Evolutionary conservation across 306 rosid species (phyloP).

Genomic region (Ormosia semicastrata): DNA sequence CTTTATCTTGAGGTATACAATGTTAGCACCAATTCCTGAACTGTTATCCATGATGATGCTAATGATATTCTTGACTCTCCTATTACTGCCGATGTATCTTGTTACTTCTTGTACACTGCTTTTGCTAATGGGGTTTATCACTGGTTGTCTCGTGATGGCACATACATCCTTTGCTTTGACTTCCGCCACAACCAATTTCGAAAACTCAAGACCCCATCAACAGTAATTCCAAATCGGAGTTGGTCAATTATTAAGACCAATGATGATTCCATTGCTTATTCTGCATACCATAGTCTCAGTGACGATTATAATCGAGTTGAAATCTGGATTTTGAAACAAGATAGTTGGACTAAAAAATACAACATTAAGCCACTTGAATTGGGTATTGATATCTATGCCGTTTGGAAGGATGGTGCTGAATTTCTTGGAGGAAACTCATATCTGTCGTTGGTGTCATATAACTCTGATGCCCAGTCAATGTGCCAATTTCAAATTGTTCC

Average conservation of each 20-base stretch:
- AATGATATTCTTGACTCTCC: too few relatives aligned
- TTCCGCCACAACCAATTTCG: not conserved
- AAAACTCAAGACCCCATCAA: not conserved
- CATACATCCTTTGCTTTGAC: slow-evolving; percentile 1
- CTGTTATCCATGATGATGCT: not conserved
- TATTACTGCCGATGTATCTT: too few relatives aligned
- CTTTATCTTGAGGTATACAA: too few relatives aligned
- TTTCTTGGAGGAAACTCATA: too few relatives aligned
- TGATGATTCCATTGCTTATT: not conserved
- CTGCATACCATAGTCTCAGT: not conserved
- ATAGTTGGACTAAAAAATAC: not conserved
- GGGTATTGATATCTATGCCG: too few relatives aligned
- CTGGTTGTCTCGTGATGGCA: not conserved
- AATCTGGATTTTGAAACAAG: not conserved
- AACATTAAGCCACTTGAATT: not conserved
- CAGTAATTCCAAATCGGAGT: too few relatives aligned
- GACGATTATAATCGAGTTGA: not conserved
- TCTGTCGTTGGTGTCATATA: too few relatives aligned
- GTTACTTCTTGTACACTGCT: not conserved
- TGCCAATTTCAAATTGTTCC: too few relatives aligned
- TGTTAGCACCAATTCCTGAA: too few relatives aligned
- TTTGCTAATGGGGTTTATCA: not conserved
- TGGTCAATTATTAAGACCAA: not conserved
- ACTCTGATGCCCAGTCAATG: too few relatives aligned
- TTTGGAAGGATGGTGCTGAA: too few relatives aligned